Evolutionary conservation across 805 yeast species (phyloP).

Genomic region (Blastobotrys terrestris): DNA sequence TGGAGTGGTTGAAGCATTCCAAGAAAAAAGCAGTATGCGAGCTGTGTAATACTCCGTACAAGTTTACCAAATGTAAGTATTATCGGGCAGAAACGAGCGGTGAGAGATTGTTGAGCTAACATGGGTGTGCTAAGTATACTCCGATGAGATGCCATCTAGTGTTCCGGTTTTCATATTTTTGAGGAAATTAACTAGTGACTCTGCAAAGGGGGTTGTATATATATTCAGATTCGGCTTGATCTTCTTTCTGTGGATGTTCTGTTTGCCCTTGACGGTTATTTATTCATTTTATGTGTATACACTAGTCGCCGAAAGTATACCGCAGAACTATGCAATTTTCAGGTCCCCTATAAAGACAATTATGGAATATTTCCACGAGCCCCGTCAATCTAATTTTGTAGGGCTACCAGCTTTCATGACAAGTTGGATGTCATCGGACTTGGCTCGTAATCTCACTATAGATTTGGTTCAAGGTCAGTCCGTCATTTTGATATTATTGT

Average conservation of each 20-base stretch:
- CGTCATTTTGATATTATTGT: conserved; percentile 19
- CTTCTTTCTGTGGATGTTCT: conserved; percentile 22
- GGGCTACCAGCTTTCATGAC: conserved; percentile 6
- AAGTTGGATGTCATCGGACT: not conserved
- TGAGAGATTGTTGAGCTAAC: conserved; percentile 6
- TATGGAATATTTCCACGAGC: not conserved
- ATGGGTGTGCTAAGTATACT: conserved; percentile 38
- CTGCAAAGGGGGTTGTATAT: conserved; percentile 13
- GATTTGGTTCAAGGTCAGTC: conserved; percentile 27
- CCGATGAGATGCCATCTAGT: conserved; percentile 54
- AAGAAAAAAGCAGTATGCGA: conserved; percentile 69
- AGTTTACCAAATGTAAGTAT: conserved; percentile 43
- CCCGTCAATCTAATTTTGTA: conserved; percentile 3
- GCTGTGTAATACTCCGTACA: conserved; percentile 74
- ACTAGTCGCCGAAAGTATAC: conserved; percentile 17
- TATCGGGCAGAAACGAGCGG: conserved; percentile 2
- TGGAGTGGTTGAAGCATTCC: conserved; percentile 78
- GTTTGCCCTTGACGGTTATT: conserved; percentile 23
- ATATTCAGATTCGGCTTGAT: conserved; percentile 18
- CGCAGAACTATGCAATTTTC: conserved; percentile 7
- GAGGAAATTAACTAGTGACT: conserved; percentile 31
- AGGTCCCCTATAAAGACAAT: not conserved
- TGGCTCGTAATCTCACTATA: conserved; percentile 4
- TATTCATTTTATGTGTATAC: conserved; percentile 19
- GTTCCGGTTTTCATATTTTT: conserved; percentile 52